These are phyloP conservation scores for Porphyrellus cyaneotinctus DNA, from an alignment of 768 basidiomycete species.

Conservation along the genomic window DNA sequence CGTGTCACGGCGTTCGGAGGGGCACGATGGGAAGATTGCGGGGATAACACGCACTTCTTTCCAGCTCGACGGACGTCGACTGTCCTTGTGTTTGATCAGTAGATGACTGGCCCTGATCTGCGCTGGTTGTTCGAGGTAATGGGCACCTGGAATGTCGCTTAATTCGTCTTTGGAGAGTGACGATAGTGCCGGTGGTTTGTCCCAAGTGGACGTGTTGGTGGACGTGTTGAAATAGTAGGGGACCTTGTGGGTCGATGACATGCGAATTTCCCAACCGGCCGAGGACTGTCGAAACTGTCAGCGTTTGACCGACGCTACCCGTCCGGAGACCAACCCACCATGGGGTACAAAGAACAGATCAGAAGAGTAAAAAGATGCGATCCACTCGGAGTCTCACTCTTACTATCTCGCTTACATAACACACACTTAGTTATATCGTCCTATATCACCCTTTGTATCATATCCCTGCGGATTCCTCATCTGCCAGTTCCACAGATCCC, in stretches of 20 bases:
- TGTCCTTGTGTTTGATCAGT: conserved; percentile 84
- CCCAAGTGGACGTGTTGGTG: conserved; percentile 77
- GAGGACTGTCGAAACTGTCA: conserved; percentile 21
- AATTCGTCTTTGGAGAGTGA: conserved; percentile 57
- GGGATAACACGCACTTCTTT: conserved; percentile 56
- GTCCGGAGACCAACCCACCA: conserved; percentile 17
- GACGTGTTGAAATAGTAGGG: conserved; percentile 86
- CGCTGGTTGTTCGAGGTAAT: conserved; percentile 42
- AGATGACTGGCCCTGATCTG: conserved; percentile 94
- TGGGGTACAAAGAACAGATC: conserved; percentile 11
- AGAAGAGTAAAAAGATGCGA: conserved; percentile 2
- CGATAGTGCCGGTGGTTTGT: conserved; percentile 48
- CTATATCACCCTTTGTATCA: conserved; percentile 23
- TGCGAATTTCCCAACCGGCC: conserved; percentile 75
- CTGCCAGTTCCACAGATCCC: conserved; percentile 99
- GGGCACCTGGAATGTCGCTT: conserved; percentile 61
- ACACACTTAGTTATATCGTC: not conserved
- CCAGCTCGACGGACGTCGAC: conserved; percentile 78
- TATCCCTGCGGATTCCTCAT: conserved; percentile 86
- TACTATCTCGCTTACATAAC: conserved; percentile 14
- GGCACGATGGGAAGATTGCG: not conserved
- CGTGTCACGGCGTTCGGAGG: not conserved
- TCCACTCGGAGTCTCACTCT: not conserved
- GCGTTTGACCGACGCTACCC: not conserved
- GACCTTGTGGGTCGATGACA: conserved; percentile 70